Percentiles rank a stretch among this genome's conserved stretches.
Evolutionary conservation across 768 basidiomycete genomes (phyloP).

Genomic region (Mycena metata): DNA sequence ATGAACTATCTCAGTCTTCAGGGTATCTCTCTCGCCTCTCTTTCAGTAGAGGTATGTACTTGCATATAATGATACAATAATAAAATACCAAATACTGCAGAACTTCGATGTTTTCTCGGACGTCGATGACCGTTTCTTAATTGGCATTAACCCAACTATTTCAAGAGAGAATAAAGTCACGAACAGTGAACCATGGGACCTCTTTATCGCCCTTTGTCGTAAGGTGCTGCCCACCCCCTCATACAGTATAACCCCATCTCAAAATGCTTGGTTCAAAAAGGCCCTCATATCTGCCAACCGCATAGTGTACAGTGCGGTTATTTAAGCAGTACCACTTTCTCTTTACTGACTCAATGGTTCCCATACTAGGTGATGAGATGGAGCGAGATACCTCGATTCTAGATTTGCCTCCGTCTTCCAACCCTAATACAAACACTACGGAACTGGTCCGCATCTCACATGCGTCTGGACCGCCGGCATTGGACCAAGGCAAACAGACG

Average conservation of each 20-base stretch:
- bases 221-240: background rate
- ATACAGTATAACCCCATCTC: background rate
- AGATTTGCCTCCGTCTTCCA: background rate
- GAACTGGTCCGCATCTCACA: too few relatives aligned
- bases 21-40: background rate
- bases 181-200: background rate
- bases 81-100: background rate
- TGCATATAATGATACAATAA: background rate
- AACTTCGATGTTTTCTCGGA: background rate
- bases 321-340: too few relatives aligned
- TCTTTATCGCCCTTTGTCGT: conserved; percentile 1
- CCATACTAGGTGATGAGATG: background rate
- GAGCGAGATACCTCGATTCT: background rate
- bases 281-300: background rate
- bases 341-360: too few relatives aligned
- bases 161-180: background rate
- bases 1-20: conserved; percentile 3
- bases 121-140: background rate
- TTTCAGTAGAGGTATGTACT: background rate
- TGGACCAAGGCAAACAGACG: background rate
- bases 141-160: background rate
- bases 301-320: background rate
- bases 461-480: background rate
- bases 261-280: background rate
- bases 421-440: too few relatives aligned